These are phyloP conservation scores for Aegilops tauschii DNA, from an alignment of 176 grass and related monocot genomes.

Conservation along the genomic window DNA sequence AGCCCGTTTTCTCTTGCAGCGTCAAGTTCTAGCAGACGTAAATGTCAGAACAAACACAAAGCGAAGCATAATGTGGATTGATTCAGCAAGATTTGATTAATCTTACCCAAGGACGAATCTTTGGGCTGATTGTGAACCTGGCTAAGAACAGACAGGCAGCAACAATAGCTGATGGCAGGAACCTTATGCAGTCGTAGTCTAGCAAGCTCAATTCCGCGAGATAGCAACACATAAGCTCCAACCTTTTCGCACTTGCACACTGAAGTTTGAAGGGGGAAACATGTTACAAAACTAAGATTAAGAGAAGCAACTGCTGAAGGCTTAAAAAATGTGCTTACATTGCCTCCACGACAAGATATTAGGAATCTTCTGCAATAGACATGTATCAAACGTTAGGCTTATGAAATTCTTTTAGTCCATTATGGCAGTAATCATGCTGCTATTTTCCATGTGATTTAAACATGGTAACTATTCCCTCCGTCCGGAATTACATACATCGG, in stretches of 20 bases:
- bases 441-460: background rate
- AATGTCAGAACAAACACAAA: constrained; percentile 2
- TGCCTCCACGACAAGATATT: constrained; percentile 26
- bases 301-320: background rate
- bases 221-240: constrained; percentile 47
- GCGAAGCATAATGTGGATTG: background rate
- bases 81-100: background rate
- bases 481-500: too few relatives aligned
- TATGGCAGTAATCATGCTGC: background rate
- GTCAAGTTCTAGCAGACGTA: constrained; percentile 24
- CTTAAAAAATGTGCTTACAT: constrained; percentile 34
- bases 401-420: background rate
- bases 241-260: background rate
- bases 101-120: constrained; percentile 54
- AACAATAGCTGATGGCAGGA: constrained; percentile 51
- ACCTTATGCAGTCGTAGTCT: constrained; percentile 50
- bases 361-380: constrained; percentile 47
- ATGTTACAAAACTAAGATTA: background rate
- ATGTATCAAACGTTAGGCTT: background rate
- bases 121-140: constrained; percentile 52
- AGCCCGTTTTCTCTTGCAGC: constrained; percentile 39
- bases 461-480: background rate
- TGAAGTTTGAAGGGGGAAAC: background rate
- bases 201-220: constrained; percentile 71
- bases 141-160: constrained; percentile 61